Base-by-base conservation (phyloP, 768 basidiomycete species). In the Russula vinacea region DNA sequence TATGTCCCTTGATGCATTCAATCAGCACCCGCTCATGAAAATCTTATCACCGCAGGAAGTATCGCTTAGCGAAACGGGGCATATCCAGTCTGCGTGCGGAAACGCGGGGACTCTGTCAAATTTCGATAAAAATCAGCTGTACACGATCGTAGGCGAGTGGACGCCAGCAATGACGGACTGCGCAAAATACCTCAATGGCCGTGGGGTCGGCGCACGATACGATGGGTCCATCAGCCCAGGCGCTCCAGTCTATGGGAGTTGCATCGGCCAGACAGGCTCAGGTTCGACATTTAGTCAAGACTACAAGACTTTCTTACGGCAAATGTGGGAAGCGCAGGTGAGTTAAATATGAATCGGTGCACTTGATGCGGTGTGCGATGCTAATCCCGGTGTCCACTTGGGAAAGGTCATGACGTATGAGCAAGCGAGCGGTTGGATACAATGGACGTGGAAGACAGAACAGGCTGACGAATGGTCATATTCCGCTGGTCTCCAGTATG, bases 81-180 rank as follows among this genome's bases (percentile, higher is more conserved):
- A 91, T 69, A 88, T 92, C 45, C 66, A 74, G 55, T 71, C 79
- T 3, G 88, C 86, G 5, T 93, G 91, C 69, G 68, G 67, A 56
- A 72, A 76, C 40, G 78, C 75, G 11, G 74, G 77, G 16, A 69
- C 76, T 1, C 78, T 92, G 7, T 71, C 81, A 0, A 67, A 71
- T n/a, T 86, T 84, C 68, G 62, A 67, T 32, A 2, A 24, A 1
- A 53, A 68, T 5, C 79, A 83, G 51, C 80, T 94, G 29, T 93
- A 90, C 92, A 80, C 84, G n/a, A 79, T 94, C 49, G 91, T 94
- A 24, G 93, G 94, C 50, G 94, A 97, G 77, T 97, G 90, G 87
- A 85, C 89, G 1, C 82, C 90, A 2, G 89, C 88, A 3, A 76
- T 81, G 57, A 92, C 83, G 8, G 92, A 92, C 69, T 91, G 90